Evolutionary conservation across 345 rosid species (phyloP), one percentile per base, ranked within the genome.

Genomic region (Camelina laxa): DNA sequence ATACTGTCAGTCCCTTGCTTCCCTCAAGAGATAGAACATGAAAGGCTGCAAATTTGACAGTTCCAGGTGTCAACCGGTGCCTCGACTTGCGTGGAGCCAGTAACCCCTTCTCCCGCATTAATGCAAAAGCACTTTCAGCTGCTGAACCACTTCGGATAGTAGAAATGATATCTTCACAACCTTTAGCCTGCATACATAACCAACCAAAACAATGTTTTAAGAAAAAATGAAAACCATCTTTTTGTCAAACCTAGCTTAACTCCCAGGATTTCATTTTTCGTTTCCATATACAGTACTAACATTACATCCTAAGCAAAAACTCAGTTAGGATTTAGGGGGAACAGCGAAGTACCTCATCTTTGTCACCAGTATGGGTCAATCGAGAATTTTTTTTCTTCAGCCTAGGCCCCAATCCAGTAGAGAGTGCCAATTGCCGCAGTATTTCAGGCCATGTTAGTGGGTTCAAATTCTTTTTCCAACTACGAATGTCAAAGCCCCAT

Each of bases 1-100:
- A 56, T 15, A 96, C 96, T 10, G 92, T 92, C 74, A 96, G 82
- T 47, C 99, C 99, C 78, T 89, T 89, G 88, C 89, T 80, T 67
- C 98, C 98, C 81, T 96, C 97, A 36, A 92, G 96, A 45, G 99
- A 96, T 39, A 96, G 95, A 84, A 96, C 98, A 80, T 96, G 98
- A 80, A 96, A 96, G 65, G 99, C 99, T 5, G 99, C 99, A 88
- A 96, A 96, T 77, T 96, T 92, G 70, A 96, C 99, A 50, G 99
- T 96, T 82, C 99, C 98, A 72, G 99, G 99, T 44, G 99, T 96
- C 86, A 96, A 81, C 55, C 97, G 89, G 80, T 96, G 99, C 84
- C 99, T 91, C 22, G 97, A 92, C 82, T 87, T 91, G 63, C 94
- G 85, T 27, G 99, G 97, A 75, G 85, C 87, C 72, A 96, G 80